Base-by-base conservation (phyloP, 1,284 basidiomycete genomes). In the Moesziomyces antarcticus region DNA sequence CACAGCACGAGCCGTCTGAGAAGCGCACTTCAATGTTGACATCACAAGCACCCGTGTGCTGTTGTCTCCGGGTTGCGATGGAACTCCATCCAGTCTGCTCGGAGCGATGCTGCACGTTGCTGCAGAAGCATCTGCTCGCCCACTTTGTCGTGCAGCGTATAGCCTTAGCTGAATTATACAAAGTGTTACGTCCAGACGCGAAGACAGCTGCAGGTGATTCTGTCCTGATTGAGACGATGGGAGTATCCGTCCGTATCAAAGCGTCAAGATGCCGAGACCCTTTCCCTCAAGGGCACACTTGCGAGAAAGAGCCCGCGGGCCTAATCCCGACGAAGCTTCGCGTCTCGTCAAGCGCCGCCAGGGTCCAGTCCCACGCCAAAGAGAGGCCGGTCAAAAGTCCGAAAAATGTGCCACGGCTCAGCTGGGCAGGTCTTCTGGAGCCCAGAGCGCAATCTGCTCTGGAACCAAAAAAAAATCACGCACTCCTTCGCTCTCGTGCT, bases 371-470 rank as follows among this genome's bases (percentile, higher is more conserved):
- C 3, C 54, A 44, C 51, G 25, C 24, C 8, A 44, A 55, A 20
- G 40, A 58, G 30, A 56, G 48, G 52, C 66, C 66, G 66, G 49
- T 51, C 52, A 69, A 69, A 55, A 59, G 51, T 50, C 66, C 66
- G 66, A 49, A 13, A 8, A 52, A 45, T 13, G n/a, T 27, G 50
- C 56, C 43, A 25, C 24, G 24, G 40, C 47, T 3, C 44, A n/a
- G 18, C 16, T 22, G 55, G 42, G 30, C 45, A 41, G 60, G 43
- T 22, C 13, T 21, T 37, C 59, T 62, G 47, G 46, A 54, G 61
- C 54, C 61, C 61, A 63, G 24, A 52, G 61, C 48, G 35, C 33
- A 25, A 45, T 49, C 30, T 33, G 47, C 33, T 33, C n/a, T 33
- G 3, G 25, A 7, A 5, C 16, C 5, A 40, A 18, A 16, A 6